These are phyloP conservation scores for Mycosarcoma mackinlayi DNA, from an alignment of 1,284 basidiomycete genomes.

Conservation along the genomic window DNA sequence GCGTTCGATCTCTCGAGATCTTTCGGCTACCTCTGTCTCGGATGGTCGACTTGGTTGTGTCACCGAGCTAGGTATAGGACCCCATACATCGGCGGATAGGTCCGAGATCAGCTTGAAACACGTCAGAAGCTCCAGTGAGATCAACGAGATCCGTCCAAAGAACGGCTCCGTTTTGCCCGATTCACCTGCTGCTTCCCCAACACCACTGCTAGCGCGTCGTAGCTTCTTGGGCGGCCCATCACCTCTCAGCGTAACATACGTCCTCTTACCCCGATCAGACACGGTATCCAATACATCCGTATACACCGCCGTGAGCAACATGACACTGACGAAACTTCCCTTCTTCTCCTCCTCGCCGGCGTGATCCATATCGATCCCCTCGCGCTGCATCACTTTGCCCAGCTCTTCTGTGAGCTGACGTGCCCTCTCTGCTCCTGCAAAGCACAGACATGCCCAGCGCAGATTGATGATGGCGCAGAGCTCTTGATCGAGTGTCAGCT, in stretches of 20 bases:
- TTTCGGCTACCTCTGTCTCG: constrained; percentile 23
- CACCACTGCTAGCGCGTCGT: constrained; percentile 1
- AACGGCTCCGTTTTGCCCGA: constrained; percentile 34
- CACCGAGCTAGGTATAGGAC: constrained; percentile 16
- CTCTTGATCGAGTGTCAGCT: constrained; percentile 42
- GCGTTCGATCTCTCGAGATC: constrained; percentile 39
- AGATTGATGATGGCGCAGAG: constrained; percentile 43
- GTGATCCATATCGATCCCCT: constrained; percentile 40
- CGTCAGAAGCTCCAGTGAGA: constrained; percentile 40
- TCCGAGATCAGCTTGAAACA: constrained; percentile 53
- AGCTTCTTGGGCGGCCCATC: constrained; percentile 4
- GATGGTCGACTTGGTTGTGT: constrained; percentile 16
- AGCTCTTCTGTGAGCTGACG: constrained; percentile 40
- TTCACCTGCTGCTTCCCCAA: not conserved
- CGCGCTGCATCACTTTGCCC: constrained; percentile 36
- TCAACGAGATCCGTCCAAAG: constrained; percentile 35
- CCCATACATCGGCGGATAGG: constrained; percentile 50
- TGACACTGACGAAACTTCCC: constrained; percentile 30
- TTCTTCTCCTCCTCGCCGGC: constrained; percentile 38
- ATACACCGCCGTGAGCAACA: constrained; percentile 45
- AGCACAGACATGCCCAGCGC: constrained; percentile 47
- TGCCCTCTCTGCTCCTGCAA: constrained; percentile 40
- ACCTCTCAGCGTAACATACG: constrained; percentile 22
- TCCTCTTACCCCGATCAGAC: constrained; percentile 29
- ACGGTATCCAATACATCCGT: constrained; percentile 45